These are phyloP conservation scores for Nitzschia sp. DNA, from an alignment of 108 stramenopile genomes.

Conservation along the genomic window DNA sequence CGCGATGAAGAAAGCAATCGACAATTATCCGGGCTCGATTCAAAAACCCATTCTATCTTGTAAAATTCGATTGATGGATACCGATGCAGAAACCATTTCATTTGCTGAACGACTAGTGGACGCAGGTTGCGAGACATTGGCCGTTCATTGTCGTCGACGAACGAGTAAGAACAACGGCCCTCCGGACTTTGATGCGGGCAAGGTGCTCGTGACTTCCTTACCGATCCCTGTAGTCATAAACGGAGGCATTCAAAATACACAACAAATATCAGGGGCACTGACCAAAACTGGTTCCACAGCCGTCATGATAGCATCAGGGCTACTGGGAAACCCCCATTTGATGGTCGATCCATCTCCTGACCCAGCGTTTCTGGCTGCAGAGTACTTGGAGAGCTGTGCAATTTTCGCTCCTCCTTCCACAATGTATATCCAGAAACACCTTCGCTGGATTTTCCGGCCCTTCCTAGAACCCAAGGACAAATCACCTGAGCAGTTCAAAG, in stretches of 20 bases:
- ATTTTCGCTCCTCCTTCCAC: constrained; percentile 51
- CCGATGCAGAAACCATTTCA: constrained; percentile 33
- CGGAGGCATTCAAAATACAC: constrained; percentile 25
- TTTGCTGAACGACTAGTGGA: constrained; percentile 35
- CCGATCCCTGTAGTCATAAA: constrained; percentile 46
- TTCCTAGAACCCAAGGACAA: constrained; percentile 39
- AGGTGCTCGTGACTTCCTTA: constrained; percentile 35
- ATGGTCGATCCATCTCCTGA: constrained; percentile 13
- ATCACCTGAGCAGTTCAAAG: constrained; percentile 29
- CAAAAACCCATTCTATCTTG: constrained; percentile 42
- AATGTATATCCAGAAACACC: constrained; percentile 56
- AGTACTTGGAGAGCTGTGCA: constrained; percentile 52
- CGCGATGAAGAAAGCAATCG: constrained; percentile 49
- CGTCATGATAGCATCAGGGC: constrained; percentile 55
- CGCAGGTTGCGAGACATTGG: constrained; percentile 48
- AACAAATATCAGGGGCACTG: constrained; percentile 23
- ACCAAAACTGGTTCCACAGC: constrained; percentile 44
- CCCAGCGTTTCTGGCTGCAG: constrained; percentile 34
- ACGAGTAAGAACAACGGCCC: constrained; percentile 43
- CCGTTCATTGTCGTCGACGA: constrained; percentile 51
- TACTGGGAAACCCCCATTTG: constrained; percentile 42
- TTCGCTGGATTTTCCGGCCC: constrained; percentile 64
- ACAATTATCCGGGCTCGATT: not conserved
- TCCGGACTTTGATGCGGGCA: constrained; percentile 42
- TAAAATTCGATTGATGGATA: constrained; percentile 49